A percentile compares a stretch with the other conserved stretches of the same genome.
phyloP scores from a whole-genome alignment of 805 yeast genomes.

The Starmerella asiatica region DNA sequence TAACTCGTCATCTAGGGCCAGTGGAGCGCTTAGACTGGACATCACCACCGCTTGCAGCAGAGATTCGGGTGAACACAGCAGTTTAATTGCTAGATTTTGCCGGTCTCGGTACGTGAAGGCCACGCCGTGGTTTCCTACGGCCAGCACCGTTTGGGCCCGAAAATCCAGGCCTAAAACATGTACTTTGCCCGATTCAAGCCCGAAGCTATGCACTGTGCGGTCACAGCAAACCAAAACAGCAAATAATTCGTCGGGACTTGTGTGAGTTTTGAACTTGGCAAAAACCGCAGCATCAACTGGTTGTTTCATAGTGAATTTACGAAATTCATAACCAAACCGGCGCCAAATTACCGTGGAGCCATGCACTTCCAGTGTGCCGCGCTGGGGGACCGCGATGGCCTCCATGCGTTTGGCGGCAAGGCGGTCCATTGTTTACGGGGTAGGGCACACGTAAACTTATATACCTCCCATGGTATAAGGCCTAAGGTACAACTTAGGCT shows the following conservation, averaged over 20 bases:
- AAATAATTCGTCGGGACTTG: constrained; percentile 11
- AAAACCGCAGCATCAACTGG: constrained; percentile 8
- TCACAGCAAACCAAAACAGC: constrained; percentile 9
- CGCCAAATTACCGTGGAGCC: constrained; percentile 9
- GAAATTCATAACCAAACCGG: constrained; percentile 1
- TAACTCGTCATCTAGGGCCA: constrained; percentile 9
- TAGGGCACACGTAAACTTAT: too few species aligned
- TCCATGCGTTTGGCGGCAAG: too few species aligned
- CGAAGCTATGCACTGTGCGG: constrained; percentile 12
- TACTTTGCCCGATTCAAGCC: constrained; percentile 3
- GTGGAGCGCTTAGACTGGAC: constrained; percentile 9
- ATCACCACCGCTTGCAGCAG: constrained; percentile 9
- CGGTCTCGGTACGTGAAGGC: constrained; percentile 3
- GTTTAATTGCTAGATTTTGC: not conserved
- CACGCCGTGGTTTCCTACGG: constrained; percentile 10
- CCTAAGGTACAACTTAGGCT: too few species aligned
- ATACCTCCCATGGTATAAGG: too few species aligned
- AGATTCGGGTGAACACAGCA: constrained; percentile 13
- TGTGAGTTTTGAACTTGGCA: constrained; percentile 2
- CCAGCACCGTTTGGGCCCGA: constrained; percentile 1
- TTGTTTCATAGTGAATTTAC: constrained; percentile 7
- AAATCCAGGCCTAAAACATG: constrained; percentile 9
- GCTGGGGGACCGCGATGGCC: not conserved
- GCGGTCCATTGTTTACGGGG: not conserved
- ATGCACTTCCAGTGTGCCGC: not conserved